Base-by-base conservation (phyloP, 371 early-diverging fungal genomes). In the Basidiobolus meristosporus region DNA sequence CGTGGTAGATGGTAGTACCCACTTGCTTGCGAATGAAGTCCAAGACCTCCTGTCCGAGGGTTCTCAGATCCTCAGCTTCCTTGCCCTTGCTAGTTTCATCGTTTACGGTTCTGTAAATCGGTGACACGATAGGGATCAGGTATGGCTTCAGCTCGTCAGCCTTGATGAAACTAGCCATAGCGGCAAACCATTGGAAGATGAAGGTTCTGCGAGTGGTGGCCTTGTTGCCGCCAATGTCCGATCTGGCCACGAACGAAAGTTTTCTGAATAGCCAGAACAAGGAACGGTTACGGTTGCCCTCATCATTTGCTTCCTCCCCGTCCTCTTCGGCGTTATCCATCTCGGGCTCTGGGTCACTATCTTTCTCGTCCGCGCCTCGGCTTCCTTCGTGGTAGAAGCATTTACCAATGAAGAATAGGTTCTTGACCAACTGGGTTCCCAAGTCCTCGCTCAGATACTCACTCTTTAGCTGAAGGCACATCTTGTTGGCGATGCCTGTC, bases 151-250 rank as follows among this genome's bases (percentile, higher is more conserved):
- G 53, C 17, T 73, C 63, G 3, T 63, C 53, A 3, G 70, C 31
- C 0, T 65, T 63, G 30, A 89, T 63, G 19, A 63, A 56, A 26
- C 68, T 67, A 23, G 72, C 52, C 51, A 90, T 68, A 7, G 89
- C 90, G n/a, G 91, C 93, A 63, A 84, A 86, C 72, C 76, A 81
- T 51, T 85, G 78, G 61, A 86, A 90, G 26, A 82, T 69, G 31
- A 66, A 69, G 3, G 69, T 70, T n/a, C n/a, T n/a, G n/a, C n/a
- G n/a, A n/a, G n/a, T n/a, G n/a, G n/a, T n/a, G n/a, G n/a, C n/a
- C n/a, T n/a, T n/a, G n/a, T 34, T 53, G 52, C 60, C 65, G 20
- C 60, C 62, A 12, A 64, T 57, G 28, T 74, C 77, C 7, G 44
- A 42, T 26, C 84, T 65, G 12, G 75, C 73, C 40, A 74, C 50